A percentile compares a stretch with the other conserved stretches of the same genome.
phyloP scores from a whole-genome alignment of 2,329 filamentous ascomycete species.

The Colletotrichum horii region DNA sequence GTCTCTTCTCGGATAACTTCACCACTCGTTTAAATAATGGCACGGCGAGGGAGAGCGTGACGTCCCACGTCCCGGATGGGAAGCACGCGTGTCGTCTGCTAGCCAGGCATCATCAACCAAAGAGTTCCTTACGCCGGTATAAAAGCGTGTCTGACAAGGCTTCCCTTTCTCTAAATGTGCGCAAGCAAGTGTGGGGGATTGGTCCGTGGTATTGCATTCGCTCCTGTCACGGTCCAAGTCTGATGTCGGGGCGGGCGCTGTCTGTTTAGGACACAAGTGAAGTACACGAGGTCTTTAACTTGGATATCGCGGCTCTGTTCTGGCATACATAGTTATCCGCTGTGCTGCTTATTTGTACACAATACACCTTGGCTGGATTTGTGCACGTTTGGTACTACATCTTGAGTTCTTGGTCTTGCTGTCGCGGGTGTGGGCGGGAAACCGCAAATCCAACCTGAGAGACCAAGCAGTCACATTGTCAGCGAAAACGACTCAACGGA shows the following conservation, averaged over 20 bases:
- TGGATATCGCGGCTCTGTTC: rapidly evolving
- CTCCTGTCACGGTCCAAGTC: not conserved
- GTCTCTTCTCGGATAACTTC: not conserved
- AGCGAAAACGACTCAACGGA: not conserved
- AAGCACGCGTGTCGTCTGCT: not conserved
- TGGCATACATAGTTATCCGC: rapidly evolving
- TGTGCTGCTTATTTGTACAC: rapidly evolving
- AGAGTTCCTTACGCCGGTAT: not conserved
- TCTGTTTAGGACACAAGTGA: not conserved
- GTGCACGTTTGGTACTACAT: not conserved
- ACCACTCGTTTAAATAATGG: not conserved
- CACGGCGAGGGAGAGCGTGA: rapidly evolving
- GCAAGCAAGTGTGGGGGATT: no score
- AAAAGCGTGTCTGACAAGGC: not conserved
- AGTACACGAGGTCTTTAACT: not conserved
- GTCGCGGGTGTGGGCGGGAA: not conserved
- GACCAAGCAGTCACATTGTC: not conserved
- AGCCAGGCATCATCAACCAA: not conserved
- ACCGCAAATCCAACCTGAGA: not conserved
- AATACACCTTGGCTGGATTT: not conserved
- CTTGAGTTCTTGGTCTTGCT: not conserved
- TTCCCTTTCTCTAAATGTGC: not conserved
- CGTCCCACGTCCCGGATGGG: not conserved
- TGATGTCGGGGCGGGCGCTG: not conserved
- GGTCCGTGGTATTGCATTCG: not conserved